A percentile compares a stretch with the other conserved stretches of the same genome.
These are phyloP conservation scores for Eucalyptus cloeziana DNA, from an alignment of 345 rosid genomes.

Conservation along the genomic window DNA sequence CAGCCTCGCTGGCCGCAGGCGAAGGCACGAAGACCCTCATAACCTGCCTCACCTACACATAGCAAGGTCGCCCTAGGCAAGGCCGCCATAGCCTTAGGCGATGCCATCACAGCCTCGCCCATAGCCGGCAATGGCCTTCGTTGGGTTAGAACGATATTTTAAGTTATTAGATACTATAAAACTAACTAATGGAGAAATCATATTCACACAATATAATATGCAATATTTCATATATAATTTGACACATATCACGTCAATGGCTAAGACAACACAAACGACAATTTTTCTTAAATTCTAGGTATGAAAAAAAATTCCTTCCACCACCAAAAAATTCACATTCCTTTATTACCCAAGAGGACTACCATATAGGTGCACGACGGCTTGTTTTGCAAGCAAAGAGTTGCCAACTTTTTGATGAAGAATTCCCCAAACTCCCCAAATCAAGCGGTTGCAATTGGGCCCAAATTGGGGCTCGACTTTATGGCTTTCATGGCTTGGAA, in stretches of 20 bases:
- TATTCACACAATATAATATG: background rate
- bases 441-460: slow-evolving; percentile 19
- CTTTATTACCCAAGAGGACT: no score
- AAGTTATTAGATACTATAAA: background rate
- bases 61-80: no score
- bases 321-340: background rate
- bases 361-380: background rate
- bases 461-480: slow-evolving; percentile 2
- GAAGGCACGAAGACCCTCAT: fast-evolving
- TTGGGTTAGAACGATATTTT: no score
- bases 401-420: background rate
- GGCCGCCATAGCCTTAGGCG: background rate
- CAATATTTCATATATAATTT: background rate
- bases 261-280: background rate
- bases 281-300: background rate
- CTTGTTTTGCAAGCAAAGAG: background rate
- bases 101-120: fast-evolving
- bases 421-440: background rate
- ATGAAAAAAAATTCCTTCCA: background rate
- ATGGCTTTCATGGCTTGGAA: slow-evolving; percentile 83
- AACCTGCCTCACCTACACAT: background rate
- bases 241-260: background rate
- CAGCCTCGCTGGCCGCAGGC: fast-evolving
- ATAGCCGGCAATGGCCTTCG: fast-evolving
- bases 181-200: background rate